Evolutionary conservation across 2,329 filamentous ascomycete species (phyloP).

Genomic region (Trichoderma arundinaceum): DNA sequence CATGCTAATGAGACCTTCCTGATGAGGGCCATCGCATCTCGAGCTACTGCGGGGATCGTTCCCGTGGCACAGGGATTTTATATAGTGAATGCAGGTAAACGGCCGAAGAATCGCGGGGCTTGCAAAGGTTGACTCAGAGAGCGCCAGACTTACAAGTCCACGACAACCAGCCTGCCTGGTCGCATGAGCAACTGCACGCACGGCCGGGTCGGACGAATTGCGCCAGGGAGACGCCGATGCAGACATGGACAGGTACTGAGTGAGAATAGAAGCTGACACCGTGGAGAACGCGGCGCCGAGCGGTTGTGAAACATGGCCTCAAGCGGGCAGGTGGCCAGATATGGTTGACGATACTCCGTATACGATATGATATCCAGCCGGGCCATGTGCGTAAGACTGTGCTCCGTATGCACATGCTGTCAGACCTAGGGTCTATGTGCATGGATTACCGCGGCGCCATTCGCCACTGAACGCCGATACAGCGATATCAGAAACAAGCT

Average conservation of each 20-base stretch:
- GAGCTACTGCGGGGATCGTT: conserved; percentile 27
- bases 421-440: conserved; percentile 1
- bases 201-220: background rate
- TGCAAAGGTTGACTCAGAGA: conserved; percentile 8
- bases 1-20: conserved; percentile 28
- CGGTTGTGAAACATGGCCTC: conserved; percentile 12
- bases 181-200: background rate
- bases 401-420: background rate
- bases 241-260: background rate
- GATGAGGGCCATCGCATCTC: conserved; percentile 22
- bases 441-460: background rate
- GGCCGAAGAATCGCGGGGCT: conserved; percentile 6
- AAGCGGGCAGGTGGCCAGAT: conserved; percentile 1
- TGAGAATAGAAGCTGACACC: background rate
- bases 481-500: background rate
- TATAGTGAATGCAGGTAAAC: conserved; percentile 23
- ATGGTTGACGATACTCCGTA: conserved; percentile 8
- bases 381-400: conserved; percentile 22
- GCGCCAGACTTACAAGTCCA: background rate
- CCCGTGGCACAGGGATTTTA: conserved; percentile 28
- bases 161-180: background rate
- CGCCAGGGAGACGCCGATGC: background rate
- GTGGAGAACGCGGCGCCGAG: conserved; percentile 3
- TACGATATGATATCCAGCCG: background rate
- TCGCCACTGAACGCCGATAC: background rate